These are phyloP conservation scores for Lachnellula willkommii DNA, from an alignment of 2,329 filamentous ascomycete species.

Conservation along the genomic window DNA sequence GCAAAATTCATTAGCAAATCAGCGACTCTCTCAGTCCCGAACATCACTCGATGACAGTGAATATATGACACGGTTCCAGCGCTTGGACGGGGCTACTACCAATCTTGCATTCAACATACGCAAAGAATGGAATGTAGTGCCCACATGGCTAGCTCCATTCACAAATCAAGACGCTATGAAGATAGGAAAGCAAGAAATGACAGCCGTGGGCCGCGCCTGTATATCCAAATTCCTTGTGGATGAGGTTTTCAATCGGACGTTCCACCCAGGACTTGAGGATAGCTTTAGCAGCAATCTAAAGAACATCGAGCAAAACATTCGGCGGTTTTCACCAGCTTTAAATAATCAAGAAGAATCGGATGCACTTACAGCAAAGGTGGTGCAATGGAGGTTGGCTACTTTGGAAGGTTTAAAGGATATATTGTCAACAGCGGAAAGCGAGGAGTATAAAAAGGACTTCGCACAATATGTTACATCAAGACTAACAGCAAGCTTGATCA, in stretches of 20 bases:
- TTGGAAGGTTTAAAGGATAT: conserved; percentile 78
- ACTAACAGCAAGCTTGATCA: conserved; percentile 63
- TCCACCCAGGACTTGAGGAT: conserved; percentile 81
- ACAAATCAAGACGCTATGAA: conserved; percentile 81
- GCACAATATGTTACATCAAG: conserved; percentile 64
- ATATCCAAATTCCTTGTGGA: conserved; percentile 88
- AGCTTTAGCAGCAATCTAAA: conserved; percentile 75
- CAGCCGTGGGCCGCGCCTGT: conserved; percentile 81
- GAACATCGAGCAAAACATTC: conserved; percentile 80
- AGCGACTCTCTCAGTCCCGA: conserved; percentile 87
- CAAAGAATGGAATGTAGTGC: conserved; percentile 84
- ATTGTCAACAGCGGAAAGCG: conserved; percentile 60
- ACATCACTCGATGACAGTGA: conserved; percentile 94
- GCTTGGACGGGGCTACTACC: conserved; percentile 88
- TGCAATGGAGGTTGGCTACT: conserved; percentile 90
- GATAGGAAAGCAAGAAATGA: conserved; percentile 96
- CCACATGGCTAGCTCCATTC: conserved; percentile 70
- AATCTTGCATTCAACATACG: conserved; percentile 94
- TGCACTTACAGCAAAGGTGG: conserved; percentile 77
- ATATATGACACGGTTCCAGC: conserved; percentile 82
- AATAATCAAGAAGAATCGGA: conserved; percentile 83
- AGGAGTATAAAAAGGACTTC: conserved; percentile 62
- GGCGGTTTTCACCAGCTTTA: conserved; percentile 66
- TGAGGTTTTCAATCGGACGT: conserved; percentile 84
- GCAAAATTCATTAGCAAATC: conserved; percentile 95